Conservation (phyloP, 495 filamentous ascomycete species). For the Tuber calosporum region DNA sequence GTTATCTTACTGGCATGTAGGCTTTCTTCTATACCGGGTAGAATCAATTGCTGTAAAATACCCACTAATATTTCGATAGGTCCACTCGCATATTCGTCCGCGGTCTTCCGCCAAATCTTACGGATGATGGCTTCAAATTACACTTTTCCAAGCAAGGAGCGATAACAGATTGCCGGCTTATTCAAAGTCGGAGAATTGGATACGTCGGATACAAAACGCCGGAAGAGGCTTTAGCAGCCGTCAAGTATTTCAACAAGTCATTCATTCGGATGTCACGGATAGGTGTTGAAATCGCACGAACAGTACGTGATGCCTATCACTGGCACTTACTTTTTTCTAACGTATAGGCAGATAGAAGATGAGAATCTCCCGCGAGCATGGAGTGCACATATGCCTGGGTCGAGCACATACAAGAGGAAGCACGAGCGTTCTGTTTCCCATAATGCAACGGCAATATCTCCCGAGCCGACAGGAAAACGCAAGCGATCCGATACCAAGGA, state of each 20-base stretch:
- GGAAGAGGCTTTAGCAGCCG: constrained; percentile 69
- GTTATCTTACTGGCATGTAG: constrained; percentile 21
- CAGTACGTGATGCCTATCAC: constrained; percentile 51
- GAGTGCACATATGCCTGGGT: constrained; percentile 40
- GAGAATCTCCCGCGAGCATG: constrained; percentile 42
- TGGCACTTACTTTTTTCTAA: constrained; percentile 44
- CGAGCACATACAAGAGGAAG: constrained; percentile 49
- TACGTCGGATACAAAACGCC: constrained; percentile 89
- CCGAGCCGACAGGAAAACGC: constrained; percentile 48
- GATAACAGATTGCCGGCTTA: constrained; percentile 84
- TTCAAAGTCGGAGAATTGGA: constrained; percentile 81
- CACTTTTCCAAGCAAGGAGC: constrained; percentile 69
- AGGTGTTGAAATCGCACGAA: constrained; percentile 77
- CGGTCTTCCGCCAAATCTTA: constrained; percentile 66
- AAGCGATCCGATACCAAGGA: constrained; percentile 49
- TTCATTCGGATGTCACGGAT: constrained; percentile 98
- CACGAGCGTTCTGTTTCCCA: constrained; percentile 45
- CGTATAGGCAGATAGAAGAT: constrained; percentile 41
- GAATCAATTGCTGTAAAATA: not conserved
- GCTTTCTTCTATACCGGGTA: constrained; percentile 17
- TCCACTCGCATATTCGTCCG: constrained; percentile 89
- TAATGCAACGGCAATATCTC: constrained; percentile 1
- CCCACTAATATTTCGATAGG: constrained; percentile 14
- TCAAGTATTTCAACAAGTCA: constrained; percentile 88
- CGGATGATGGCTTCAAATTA: constrained; percentile 70